Conservation (phyloP, 805 yeast species). For the Cyberlindnera euphorbiae region DNA sequence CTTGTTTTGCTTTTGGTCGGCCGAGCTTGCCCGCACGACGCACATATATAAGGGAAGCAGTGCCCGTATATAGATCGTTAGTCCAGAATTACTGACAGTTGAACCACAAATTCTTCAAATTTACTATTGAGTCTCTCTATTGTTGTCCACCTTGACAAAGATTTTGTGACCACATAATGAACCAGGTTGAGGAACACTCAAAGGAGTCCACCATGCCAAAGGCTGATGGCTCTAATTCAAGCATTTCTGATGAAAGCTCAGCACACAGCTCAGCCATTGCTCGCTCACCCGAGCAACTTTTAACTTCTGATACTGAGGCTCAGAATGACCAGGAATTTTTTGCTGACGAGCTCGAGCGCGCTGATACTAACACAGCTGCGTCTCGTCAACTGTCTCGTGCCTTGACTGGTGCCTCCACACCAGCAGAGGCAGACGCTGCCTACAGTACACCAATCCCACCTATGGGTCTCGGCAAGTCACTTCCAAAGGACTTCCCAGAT, state of each 20-base stretch:
- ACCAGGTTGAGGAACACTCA: slow-evolving; percentile 3
- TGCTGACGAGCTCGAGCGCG: slow-evolving; percentile 9
- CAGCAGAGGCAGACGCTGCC: slow-evolving; percentile 26
- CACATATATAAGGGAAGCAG: too few species aligned
- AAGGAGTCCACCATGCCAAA: slow-evolving; percentile 10
- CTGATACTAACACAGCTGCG: slow-evolving; percentile 8
- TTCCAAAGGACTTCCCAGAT: slow-evolving; percentile 46
- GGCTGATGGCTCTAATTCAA: slow-evolving; percentile 1
- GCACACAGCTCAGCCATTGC: neutral
- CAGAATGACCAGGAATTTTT: slow-evolving; percentile 1
- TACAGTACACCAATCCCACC: slow-evolving; percentile 39
- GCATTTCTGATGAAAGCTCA: neutral
- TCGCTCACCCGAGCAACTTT: neutral
- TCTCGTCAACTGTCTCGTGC: slow-evolving; percentile 37
- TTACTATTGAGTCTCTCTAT: too few species aligned
- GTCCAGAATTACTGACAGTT: too few species aligned
- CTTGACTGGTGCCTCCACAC: slow-evolving; percentile 34
- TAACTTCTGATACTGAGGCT: slow-evolving; percentile 6
- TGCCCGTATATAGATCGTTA: too few species aligned
- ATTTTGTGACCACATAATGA: too few species aligned
- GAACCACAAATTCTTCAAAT: too few species aligned
- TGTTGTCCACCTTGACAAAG: too few species aligned
- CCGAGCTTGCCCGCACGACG: too few species aligned
- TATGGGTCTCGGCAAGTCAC: slow-evolving; percentile 63
- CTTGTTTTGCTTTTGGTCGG: too few species aligned